Conservation (phyloP, 1,284 basidiomycete genomes). For the Cutaneotrichosporon sp. region DNA sequence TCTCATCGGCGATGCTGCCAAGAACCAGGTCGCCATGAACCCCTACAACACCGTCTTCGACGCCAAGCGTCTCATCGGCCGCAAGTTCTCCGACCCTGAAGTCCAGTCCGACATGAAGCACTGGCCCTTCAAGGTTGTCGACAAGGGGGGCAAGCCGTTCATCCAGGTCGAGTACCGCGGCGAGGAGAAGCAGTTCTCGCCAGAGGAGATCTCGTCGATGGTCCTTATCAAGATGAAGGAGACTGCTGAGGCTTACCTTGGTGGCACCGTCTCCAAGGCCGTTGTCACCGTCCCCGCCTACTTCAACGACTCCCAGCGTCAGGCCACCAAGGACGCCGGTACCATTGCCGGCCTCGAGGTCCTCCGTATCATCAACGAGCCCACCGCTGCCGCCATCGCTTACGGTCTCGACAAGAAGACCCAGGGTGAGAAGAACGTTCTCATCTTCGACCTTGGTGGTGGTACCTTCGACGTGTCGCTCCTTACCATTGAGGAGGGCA, state of each 20-base stretch:
- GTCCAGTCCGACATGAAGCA: constrained; percentile 74
- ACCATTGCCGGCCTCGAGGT: constrained; percentile 93
- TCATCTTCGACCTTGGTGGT: constrained; percentile 97
- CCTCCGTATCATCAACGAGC: constrained; percentile 98
- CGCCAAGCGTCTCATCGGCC: constrained; percentile 84
- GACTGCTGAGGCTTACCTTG: constrained; percentile 96
- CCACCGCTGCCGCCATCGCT: constrained; percentile 89
- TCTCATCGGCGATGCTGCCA: constrained; percentile 56
- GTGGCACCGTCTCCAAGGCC: constrained; percentile 92
- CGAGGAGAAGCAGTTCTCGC: constrained; percentile 67
- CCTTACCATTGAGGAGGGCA: constrained; percentile 91
- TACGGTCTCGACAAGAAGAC: constrained; percentile 96
- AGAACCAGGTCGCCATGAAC: constrained; percentile 59
- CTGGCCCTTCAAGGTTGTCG: constrained; percentile 85
- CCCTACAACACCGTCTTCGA: constrained; percentile 66
- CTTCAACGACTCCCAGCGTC: constrained; percentile 99
- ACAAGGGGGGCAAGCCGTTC: constrained; percentile 80
- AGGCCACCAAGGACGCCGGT: constrained; percentile 98
- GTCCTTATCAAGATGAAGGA: constrained; percentile 98
- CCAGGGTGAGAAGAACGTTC: constrained; percentile 86
- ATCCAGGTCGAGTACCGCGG: constrained; percentile 85
- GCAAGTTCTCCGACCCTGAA: constrained; percentile 68
- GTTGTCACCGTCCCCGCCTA: constrained; percentile 98
- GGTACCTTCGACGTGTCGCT: constrained; percentile 99
- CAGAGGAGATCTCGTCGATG: constrained; percentile 70